phyloP scores from a whole-genome alignment of 2,329 filamentous ascomycete genomes.

The Microdochium paspali region DNA sequence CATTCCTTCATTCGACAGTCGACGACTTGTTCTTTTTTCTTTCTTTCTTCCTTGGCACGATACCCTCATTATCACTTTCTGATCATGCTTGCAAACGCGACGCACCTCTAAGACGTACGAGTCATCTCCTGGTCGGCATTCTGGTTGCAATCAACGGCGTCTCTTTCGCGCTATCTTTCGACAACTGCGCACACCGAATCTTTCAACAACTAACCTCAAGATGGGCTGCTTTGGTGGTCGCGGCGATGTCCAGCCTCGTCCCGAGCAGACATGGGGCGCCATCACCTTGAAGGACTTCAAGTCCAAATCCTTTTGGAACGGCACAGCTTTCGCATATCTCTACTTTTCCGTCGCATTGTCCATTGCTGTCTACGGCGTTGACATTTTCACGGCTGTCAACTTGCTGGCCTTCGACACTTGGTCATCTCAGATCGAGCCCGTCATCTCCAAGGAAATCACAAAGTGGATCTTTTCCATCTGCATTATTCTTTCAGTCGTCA shows the following conservation, averaged over 20 bases:
- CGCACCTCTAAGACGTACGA: neutral
- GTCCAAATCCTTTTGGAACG: slow-evolving; percentile 65
- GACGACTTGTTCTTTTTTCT: neutral
- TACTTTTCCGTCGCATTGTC: slow-evolving; percentile 74
- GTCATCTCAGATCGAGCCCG: slow-evolving; percentile 74
- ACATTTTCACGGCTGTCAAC: slow-evolving; percentile 89
- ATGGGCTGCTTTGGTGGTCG: slow-evolving; percentile 59
- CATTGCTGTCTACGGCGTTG: slow-evolving; percentile 76
- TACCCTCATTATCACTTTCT: no score
- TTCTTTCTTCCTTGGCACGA: no score
- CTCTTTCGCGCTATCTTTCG: neutral
- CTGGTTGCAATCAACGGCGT: neutral
- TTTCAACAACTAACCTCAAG: slow-evolving; percentile 15
- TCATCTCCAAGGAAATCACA: slow-evolving; percentile 65
- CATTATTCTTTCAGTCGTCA: slow-evolving; percentile 82
- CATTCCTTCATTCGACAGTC: neutral
- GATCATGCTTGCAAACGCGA: neutral
- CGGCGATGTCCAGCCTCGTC: slow-evolving; percentile 55
- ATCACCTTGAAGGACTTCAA: slow-evolving; percentile 75
- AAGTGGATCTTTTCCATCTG: slow-evolving; percentile 95
- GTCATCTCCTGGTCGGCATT: neutral
- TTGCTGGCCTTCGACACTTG: slow-evolving; percentile 82
- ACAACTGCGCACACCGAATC: slow-evolving; percentile 1
- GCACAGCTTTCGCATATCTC: slow-evolving; percentile 76
- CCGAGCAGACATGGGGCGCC: slow-evolving; percentile 92